Percentiles rank a stretch among this genome's conserved stretches.
Conservation (phyloP, 2,329 filamentous ascomycete genomes). For the Didymella pinodella region DNA sequence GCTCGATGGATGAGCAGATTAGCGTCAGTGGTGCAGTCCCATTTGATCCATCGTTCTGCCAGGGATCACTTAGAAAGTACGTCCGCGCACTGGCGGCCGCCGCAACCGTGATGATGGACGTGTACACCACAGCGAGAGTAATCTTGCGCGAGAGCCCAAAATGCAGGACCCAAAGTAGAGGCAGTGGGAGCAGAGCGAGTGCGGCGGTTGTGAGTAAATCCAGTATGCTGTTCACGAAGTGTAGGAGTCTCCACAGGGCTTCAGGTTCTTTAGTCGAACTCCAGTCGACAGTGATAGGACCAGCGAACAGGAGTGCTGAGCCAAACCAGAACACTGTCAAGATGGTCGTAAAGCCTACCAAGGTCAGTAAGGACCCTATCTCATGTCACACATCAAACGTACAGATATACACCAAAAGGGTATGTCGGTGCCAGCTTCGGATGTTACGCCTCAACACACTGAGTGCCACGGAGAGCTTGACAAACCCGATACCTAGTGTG, state of each 20-base stretch:
- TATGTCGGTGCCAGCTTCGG: constrained; percentile 47
- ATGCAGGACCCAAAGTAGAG: neutral
- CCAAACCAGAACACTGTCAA: constrained; percentile 54
- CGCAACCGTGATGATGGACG: neutral
- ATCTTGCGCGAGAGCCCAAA: neutral
- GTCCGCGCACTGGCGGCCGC: constrained; percentile 1
- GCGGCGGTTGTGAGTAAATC: neutral
- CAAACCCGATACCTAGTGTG: constrained; percentile 54
- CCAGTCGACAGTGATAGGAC: constrained; percentile 57
- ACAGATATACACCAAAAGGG: constrained; percentile 55
- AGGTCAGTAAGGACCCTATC: constrained; percentile 7
- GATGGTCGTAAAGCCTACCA: constrained; percentile 29
- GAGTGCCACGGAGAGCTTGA: constrained; percentile 58
- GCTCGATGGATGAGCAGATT: constrained; percentile 11
- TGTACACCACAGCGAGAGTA: neutral
- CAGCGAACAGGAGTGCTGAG: constrained; percentile 57
- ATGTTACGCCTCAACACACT: constrained; percentile 55
- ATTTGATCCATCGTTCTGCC: neutral
- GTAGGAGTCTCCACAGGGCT: neutral
- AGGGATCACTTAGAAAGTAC: neutral
- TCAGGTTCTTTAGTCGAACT: constrained; percentile 25
- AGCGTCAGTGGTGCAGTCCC: neutral
- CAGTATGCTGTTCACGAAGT: constrained; percentile 11
- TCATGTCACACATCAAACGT: constrained; percentile 6
- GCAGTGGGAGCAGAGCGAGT: constrained; percentile 1